Base-by-base conservation (phyloP, 2,329 filamentous ascomycete genomes). In the Rachicladosporium sp. region DNA sequence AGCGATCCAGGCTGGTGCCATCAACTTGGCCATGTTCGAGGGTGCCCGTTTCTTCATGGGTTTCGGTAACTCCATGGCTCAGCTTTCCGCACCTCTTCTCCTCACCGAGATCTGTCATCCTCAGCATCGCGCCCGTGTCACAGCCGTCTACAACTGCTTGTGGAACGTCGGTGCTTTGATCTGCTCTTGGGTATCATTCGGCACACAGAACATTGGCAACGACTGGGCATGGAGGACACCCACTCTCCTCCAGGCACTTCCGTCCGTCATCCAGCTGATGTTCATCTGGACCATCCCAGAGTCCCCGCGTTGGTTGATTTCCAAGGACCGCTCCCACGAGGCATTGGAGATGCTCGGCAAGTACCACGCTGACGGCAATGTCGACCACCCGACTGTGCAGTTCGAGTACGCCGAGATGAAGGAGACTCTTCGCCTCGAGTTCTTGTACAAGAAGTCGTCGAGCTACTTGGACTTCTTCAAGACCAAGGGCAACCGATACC, bases 341-440 rank as follows among this genome's bases (percentile, higher is more conserved):
- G 54, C 56, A 15, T 38, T 55, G 1, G 19, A 43, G 2, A 54
- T 61, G 13, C 44, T 68, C 0, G 56, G 57, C 12, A 63, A 61
- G 31, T 68, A 65, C 44, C 67, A 70, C 38, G 61, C 59, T 6
- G 60, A 65, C 43, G 66, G 65, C 4, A 59, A 69, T 40, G 47
- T 48, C 1, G 54, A 64, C 29, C 73, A 69, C 1, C 57, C 67
- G 9, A 65, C 77, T 9, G 72, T 78, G 19, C 64, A 67, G 37
- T 73, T 71, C 6, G 76, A 80, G 50, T 71, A 78, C 50, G 67
- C 67, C 13, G 73, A 80, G 53, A 80, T 80, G 46, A 62, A 69
- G 36, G 65, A 68, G 3, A 73, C 74, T 0, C 70, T 78, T 49
- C 64, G 66, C 23, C 49, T 73, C 1, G 73, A 78, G 50, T 58